phyloP scores from a whole-genome alignment of 768 basidiomycete genomes.

The Cystoderma amianthinum region DNA sequence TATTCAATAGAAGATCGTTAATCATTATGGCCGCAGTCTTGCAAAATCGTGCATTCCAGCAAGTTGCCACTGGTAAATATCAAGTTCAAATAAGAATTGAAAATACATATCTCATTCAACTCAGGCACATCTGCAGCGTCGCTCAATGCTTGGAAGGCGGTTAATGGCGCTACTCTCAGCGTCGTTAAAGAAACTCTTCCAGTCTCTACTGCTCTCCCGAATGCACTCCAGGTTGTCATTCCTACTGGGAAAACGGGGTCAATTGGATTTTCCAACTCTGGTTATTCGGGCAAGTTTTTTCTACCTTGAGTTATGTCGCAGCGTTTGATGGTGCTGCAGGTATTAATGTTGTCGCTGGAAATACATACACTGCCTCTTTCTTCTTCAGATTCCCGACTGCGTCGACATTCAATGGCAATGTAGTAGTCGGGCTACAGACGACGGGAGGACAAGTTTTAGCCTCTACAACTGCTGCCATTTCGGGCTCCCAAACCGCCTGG shows the following conservation, averaged over 20 bases:
- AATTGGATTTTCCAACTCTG: constrained; percentile 11
- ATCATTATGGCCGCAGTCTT: constrained; percentile 34
- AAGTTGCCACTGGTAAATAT: constrained; percentile 43
- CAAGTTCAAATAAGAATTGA: neutral
- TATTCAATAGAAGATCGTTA: neutral
- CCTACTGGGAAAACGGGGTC: constrained; percentile 10
- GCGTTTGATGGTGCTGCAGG: constrained; percentile 19
- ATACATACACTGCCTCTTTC: constrained; percentile 55
- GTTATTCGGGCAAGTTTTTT: constrained; percentile 6
- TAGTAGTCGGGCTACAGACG: constrained; percentile 40
- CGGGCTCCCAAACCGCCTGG: constrained; percentile 43
- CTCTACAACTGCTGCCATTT: constrained; percentile 26
- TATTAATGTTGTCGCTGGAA: constrained; percentile 44
- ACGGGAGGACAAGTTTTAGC: constrained; percentile 37
- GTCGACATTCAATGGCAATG: constrained; percentile 28
- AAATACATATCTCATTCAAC: neutral
- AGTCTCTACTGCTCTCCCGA: constrained; percentile 11
- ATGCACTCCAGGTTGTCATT: constrained; percentile 10
- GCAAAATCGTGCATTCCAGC: constrained; percentile 65
- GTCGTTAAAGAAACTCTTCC: constrained; percentile 10
- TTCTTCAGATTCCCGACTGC: constrained; percentile 46
- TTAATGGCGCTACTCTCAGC: constrained; percentile 37
- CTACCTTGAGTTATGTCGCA: neutral
- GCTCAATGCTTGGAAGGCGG: constrained; percentile 42
- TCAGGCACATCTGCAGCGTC: constrained; percentile 38